Evolutionary conservation across 2,329 filamentous ascomycete genomes (phyloP), one percentile per base, ranked within the genome.

Genomic region (Colletotrichum costaricense): DNA sequence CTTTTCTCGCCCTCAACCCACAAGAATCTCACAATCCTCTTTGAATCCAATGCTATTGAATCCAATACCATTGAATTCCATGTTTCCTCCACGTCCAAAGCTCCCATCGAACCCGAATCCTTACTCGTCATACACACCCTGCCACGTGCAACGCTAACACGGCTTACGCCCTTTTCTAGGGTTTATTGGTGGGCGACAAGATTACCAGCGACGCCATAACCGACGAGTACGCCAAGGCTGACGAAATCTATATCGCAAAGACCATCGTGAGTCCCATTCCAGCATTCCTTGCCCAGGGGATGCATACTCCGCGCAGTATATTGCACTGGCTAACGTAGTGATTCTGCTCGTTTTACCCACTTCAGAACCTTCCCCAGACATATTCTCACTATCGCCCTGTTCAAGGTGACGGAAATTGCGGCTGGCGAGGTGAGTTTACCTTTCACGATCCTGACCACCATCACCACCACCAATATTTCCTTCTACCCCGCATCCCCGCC

Each of bases 341-440:
- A 54, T 24, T 24, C 33, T 42, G 24, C 57, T 49, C 42, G 9
- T 33, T 33, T 33, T 69, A 66, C 57, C 52, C 65, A 73, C 66
- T 46, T 16, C 77, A 97, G 95, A 89, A 92, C 24, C 88, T 99
- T 67, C 93, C 95, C 7, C 88, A 92, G 78, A 94, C 93, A 69
- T 98, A 97, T 82, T 94, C 94, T 24, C 92, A 95, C 81, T 98
- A 96, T 80, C 94, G 97, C 68, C 93, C 93, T 12, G 91, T 98
- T 81, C 92, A 93, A 82, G 96, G 97, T 66, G 96, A 98, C 84
- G 97, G 97, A 72, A 97, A 97, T 81, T 98, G 97, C 84, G 97
- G 96, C 79, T 98, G 97, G 96, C 91, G 96, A 93, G 97, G 96
- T 98, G 88, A 86, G 92, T 85, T 77, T 76, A 76, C 65, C 52